A percentile compares a stretch with the other conserved stretches of the same genome.
Conservation (phyloP, 1,139 yeast genomes). For the Kurtzmaniella quercitrusa region DNA sequence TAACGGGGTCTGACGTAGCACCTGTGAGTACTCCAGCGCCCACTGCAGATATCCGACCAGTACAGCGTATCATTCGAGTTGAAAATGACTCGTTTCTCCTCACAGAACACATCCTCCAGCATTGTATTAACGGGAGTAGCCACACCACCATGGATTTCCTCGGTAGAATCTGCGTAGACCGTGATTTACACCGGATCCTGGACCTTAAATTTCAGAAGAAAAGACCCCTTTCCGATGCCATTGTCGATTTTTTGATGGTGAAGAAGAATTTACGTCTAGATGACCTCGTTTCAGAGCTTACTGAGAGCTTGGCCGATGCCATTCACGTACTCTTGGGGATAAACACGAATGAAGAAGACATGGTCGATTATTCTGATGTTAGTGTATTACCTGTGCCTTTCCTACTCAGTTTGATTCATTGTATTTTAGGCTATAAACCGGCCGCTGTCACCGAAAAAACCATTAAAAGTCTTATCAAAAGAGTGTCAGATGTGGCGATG, state of each 20-base stretch:
- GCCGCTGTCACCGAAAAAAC: conserved; percentile 45
- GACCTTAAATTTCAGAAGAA: conserved; percentile 27
- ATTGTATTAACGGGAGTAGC: conserved; percentile 46
- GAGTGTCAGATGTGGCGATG: conserved; percentile 17
- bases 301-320: conserved; percentile 34
- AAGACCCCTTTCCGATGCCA: conserved; percentile 27
- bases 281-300: conserved; percentile 34
- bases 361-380: conserved; percentile 8
- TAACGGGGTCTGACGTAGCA: not conserved
- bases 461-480: conserved; percentile 15
- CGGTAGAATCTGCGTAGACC: conserved; percentile 40
- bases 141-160: conserved; percentile 48
- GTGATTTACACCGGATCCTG: conserved; percentile 23
- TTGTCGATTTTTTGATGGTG: conserved; percentile 34
- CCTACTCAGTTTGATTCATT: conserved; percentile 48
- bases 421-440: conserved; percentile 51
- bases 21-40: not conserved
- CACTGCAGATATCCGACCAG: not conserved
- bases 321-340: conserved; percentile 20
- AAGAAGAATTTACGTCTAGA: conserved; percentile 44
- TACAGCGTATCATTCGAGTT: conserved; percentile 19
- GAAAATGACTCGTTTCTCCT: conserved; percentile 33
- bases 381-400: conserved; percentile 47
- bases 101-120: conserved; percentile 33
- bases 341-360: not conserved